Base-by-base conservation (phyloP, 805 yeast species). In the Barnettozyma populi region DNA sequence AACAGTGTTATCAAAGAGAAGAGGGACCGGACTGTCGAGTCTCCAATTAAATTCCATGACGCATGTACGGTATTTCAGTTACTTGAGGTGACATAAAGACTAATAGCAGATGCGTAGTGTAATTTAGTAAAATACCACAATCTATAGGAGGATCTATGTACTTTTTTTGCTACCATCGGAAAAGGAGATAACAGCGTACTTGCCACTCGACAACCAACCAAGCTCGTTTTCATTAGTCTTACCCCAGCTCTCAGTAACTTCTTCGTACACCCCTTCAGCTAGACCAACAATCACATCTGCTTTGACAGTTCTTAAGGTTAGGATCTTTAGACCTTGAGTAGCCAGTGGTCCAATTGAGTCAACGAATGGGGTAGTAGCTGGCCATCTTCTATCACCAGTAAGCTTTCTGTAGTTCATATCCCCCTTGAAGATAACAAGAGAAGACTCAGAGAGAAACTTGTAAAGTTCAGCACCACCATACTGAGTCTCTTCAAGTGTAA, bases 241-340 rank as follows among this genome's bases (percentile, higher is more conserved):
- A 35, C 66, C 56, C 86, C 87, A 90, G 38, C 69, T 66, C 48
- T 74, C 66, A 40, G 78, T 73, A 53, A 92, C 73, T 60, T 80
- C 73, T 57, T 84, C 90, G 55, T 86, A 86, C 37, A 78, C 68
- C 3, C 96, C 97, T 36, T 72, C 74, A 4, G 75, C 73, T 53
- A 94, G 76, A 1, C 95, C 98, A 36, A 87, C 97, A 46, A 86
- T 82, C 7, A 90, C 98, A 63, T 94, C 99, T 1, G 98, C 97
- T 68, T 94, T 94, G 65, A 96, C 84, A 2, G 98, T 94, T 71
- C 99, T 81, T 57, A 94, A 74, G 31, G 95, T 78, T 49, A 89
- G 71, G 24, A 88, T 57, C 14, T 80, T 82, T 46, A 94, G 70
- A 8, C 82, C 82, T 27, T 82, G 75, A 0, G 66, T 54, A 1